phyloP scores from a whole-genome alignment of 441 rosid species.

The Theobroma grandiflorum region DNA sequence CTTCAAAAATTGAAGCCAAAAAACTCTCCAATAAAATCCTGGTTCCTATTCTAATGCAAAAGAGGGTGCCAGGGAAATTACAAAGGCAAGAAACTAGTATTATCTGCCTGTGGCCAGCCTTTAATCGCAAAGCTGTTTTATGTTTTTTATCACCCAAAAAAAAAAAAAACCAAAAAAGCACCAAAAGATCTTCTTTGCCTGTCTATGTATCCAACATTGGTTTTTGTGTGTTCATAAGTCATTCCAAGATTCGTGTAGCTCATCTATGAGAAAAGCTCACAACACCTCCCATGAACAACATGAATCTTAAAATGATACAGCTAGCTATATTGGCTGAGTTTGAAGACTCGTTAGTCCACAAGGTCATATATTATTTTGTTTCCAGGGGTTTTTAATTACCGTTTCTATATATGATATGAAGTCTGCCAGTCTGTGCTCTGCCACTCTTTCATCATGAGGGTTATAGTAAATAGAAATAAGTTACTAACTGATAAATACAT shows the following conservation, averaged over 20 bases:
- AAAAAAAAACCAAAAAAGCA: not conserved
- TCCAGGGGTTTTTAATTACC: not conserved
- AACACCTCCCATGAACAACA: not conserved
- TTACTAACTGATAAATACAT: not conserved
- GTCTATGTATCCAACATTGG: conserved; percentile 37
- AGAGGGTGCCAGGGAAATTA: not conserved
- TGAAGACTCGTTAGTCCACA: not conserved
- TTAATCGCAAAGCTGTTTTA: conserved; percentile 26
- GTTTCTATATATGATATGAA: too few species aligned
- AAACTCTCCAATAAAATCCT: conserved; percentile 18
- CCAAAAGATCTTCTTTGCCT: conserved; percentile 42
- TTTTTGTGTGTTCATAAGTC: conserved; percentile 37
- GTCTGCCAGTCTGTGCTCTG: not conserved
- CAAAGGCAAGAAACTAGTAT: not conserved
- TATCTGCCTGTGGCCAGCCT: not conserved
- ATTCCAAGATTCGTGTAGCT: conserved; percentile 14
- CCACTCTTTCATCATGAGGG: not conserved
- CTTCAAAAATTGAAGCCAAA: conserved; percentile 11
- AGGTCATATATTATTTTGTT: not conserved
- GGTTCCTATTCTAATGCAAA: not conserved
- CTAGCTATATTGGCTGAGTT: not conserved
- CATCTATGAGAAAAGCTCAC: not conserved
- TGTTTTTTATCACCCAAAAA: conserved; percentile 14
- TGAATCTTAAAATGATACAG: not conserved
- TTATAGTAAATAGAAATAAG: not conserved